A percentile compares a stretch with the other conserved stretches of the same genome.
Conservation (phyloP, 2,329 filamentous ascomycete species). For the Aspergillus sp. region DNA sequence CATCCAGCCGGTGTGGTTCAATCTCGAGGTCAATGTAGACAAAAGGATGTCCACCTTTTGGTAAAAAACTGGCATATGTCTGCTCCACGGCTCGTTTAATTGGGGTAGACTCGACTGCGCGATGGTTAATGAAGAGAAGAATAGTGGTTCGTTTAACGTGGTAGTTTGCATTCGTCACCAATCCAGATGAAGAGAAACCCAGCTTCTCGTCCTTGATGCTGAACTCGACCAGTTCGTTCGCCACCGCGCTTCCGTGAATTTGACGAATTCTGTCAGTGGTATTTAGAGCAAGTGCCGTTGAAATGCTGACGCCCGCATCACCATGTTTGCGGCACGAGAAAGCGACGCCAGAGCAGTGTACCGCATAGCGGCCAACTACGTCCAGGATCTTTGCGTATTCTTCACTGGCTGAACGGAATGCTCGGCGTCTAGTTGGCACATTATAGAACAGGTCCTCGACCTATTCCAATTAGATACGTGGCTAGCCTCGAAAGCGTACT, state of each 20-base stretch:
- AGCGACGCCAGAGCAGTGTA: constrained; percentile 86
- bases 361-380: constrained; percentile 86
- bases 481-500: not conserved
- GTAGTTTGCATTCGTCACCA: constrained; percentile 91
- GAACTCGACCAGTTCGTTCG: constrained; percentile 83
- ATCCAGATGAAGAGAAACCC: constrained; percentile 79
- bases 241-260: constrained; percentile 79
- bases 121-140: constrained; percentile 93
- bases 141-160: constrained; percentile 85
- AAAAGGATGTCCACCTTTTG: constrained; percentile 93
- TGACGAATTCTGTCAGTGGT: constrained; percentile 84
- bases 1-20: constrained; percentile 87
- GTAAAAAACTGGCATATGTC: constrained; percentile 81
- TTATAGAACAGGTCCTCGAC: constrained; percentile 98
- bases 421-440: constrained; percentile 79
- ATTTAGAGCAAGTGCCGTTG: constrained; percentile 71
- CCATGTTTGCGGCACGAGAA: constrained; percentile 98
- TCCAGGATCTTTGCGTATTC: constrained; percentile 98
- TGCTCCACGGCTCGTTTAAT: constrained; percentile 92
- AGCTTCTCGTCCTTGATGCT: constrained; percentile 70
- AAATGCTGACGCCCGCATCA: constrained; percentile 78
- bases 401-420: constrained; percentile 87
- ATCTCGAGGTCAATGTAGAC: constrained; percentile 90
- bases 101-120: constrained; percentile 82
- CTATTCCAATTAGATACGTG: constrained; percentile 31